phyloP scores from a whole-genome alignment of 139 green algal species.

The Chlorella sorokiniana region DNA sequence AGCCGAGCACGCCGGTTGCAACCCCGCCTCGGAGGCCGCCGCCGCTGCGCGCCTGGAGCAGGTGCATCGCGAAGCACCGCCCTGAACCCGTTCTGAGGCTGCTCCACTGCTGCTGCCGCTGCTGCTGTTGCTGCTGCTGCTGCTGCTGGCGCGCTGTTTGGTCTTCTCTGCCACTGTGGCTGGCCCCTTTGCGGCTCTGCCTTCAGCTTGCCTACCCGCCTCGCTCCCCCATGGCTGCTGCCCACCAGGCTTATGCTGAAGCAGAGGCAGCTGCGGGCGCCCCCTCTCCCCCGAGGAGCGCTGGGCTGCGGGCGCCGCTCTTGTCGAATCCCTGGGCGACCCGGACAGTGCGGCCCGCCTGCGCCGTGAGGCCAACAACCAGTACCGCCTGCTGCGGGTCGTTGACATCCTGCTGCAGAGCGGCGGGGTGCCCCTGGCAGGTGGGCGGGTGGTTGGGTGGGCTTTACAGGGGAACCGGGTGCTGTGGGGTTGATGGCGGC shows the following conservation, averaged over 20 bases:
- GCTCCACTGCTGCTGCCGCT: no score
- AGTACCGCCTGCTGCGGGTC: conserved; percentile 85
- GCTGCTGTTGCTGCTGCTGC: no score
- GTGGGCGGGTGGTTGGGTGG: neutral
- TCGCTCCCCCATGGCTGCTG: neutral
- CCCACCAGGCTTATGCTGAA: neutral
- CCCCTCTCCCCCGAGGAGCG: conserved; percentile 41
- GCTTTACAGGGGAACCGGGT: neutral
- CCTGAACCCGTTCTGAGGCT: no score
- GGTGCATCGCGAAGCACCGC: no score
- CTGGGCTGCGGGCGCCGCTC: conserved; percentile 63
- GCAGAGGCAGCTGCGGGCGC: neutral
- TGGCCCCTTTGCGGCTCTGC: neutral
- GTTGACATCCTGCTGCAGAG: conserved; percentile 76
- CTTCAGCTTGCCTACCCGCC: neutral
- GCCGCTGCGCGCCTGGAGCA: conserved; percentile 46
- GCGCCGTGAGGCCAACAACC: conserved; percentile 82
- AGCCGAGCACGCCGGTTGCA: conserved; percentile 65
- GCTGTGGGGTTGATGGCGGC: neutral
- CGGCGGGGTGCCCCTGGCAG: conserved; percentile 43
- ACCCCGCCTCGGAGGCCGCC: conserved; percentile 46
- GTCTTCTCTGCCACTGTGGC: no score
- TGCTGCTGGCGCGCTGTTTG: no score
- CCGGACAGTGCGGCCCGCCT: conserved; percentile 59
- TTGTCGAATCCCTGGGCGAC: conserved; percentile 73